Evolutionary conservation across 2,329 filamentous ascomycete genomes (phyloP).

Genomic region (Tolypocladium endophyticum): DNA sequence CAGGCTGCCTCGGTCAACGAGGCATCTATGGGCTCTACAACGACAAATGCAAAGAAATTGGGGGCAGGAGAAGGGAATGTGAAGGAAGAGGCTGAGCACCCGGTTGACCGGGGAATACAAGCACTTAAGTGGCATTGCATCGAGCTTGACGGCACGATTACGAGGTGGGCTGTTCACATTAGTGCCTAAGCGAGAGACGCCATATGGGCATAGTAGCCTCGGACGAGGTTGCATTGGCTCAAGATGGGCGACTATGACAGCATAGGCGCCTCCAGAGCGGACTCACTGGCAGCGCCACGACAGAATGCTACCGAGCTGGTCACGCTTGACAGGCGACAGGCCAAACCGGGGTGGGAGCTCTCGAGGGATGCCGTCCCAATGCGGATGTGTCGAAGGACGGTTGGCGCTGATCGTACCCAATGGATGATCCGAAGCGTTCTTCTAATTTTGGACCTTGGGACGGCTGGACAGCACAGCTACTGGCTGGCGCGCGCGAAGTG

Average conservation of each 20-base stretch:
- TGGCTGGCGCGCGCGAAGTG: conserved; percentile 30
- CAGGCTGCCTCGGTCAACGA: conserved; percentile 35
- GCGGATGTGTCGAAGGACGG: neutral
- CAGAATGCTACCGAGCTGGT: neutral
- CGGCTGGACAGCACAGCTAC: conserved; percentile 9
- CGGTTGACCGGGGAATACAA: conserved; percentile 15
- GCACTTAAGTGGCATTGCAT: conserved; percentile 15
- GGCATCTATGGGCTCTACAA: conserved; percentile 21
- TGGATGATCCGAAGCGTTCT: conserved; percentile 11
- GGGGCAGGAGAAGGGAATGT: conserved; percentile 23
- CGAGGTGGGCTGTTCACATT: conserved; percentile 13
- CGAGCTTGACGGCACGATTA: conserved; percentile 14
- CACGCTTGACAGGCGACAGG: neutral
- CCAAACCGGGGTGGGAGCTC: neutral
- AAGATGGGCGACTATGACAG: conserved; percentile 1
- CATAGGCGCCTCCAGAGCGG: neutral
- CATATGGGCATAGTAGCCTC: conserved; percentile 4
- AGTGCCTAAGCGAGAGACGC: conserved; percentile 11
- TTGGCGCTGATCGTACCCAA: conserved; percentile 16
- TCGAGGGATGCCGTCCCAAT: neutral
- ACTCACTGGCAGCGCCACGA: neutral
- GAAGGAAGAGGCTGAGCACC: conserved; percentile 16
- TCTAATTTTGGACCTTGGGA: conserved; percentile 24
- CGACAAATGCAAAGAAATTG: conserved; percentile 13
- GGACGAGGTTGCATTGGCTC: conserved; percentile 1